These are phyloP conservation scores for Arthrinium puccinioides DNA, from an alignment of 2,329 filamentous ascomycete species.

Conservation along the genomic window DNA sequence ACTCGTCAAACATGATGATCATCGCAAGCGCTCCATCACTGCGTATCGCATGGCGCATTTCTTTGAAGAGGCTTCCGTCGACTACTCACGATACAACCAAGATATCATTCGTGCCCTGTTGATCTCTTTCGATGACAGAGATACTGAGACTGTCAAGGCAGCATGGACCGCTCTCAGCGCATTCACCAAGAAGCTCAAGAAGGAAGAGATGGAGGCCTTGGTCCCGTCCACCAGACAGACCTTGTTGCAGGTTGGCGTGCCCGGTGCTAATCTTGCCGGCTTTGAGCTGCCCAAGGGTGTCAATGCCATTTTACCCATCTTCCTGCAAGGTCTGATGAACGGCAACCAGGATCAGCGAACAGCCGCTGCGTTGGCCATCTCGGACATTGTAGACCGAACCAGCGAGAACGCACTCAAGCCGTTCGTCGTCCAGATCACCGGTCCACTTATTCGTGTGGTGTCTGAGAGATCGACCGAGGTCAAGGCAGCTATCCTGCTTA, in stretches of 20 bases:
- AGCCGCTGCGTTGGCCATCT: constrained; percentile 86
- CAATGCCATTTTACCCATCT: constrained; percentile 91
- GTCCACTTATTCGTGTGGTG: constrained; percentile 93
- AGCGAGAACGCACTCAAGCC: constrained; percentile 82
- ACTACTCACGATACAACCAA: constrained; percentile 93
- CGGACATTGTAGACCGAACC: constrained; percentile 90
- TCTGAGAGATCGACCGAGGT: constrained; percentile 95
- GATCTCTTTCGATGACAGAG: constrained; percentile 85
- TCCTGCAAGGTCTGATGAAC: constrained; percentile 96
- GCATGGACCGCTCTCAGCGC: constrained; percentile 82
- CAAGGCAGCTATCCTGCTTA: constrained; percentile 88
- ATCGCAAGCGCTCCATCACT: constrained; percentile 71
- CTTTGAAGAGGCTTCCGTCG: constrained; percentile 71
- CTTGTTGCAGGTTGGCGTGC: constrained; percentile 79
- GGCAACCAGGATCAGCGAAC: constrained; percentile 88
- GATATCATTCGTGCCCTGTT: constrained; percentile 88
- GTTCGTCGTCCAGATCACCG: constrained; percentile 95
- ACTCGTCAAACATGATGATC: constrained; percentile 87
- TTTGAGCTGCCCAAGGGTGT: constrained; percentile 95
- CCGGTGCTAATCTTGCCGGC: constrained; percentile 76
- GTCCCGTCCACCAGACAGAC: constrained; percentile 81
- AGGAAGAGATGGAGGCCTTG: constrained; percentile 96
- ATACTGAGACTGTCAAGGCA: constrained; percentile 77
- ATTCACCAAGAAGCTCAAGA: constrained; percentile 82
- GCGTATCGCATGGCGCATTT: constrained; percentile 78